Conservation (phyloP, 495 filamentous ascomycete species). For the Pyrenula aspistea region DNA sequence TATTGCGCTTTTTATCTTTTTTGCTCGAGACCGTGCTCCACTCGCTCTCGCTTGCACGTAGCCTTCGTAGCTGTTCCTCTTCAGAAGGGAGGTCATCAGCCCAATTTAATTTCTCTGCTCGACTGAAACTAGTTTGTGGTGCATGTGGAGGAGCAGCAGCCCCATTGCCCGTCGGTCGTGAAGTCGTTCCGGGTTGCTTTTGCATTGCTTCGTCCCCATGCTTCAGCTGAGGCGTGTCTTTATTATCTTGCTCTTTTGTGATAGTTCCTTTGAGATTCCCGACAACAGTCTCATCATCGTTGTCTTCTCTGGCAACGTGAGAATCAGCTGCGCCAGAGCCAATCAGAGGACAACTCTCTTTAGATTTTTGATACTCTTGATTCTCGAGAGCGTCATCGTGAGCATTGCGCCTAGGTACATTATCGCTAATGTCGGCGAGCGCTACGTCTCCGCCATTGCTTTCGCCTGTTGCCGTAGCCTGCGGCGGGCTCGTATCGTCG, state of each 20-base stretch:
- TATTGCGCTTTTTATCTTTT: constrained; percentile 39
- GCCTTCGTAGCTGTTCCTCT: constrained; percentile 71
- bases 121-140: background rate
- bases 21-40: constrained; percentile 74
- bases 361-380: background rate
- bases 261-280: background rate
- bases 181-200: constrained; percentile 8
- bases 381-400: background rate
- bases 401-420: background rate
- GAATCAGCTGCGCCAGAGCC: background rate
- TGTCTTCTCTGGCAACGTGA: background rate
- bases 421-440: background rate
- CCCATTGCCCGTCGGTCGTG: background rate
- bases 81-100: constrained; percentile 56
- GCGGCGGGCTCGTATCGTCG: constrained; percentile 33
- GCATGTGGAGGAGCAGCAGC: background rate
- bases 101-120: constrained; percentile 24
- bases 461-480: constrained; percentile 12
- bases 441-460: background rate
- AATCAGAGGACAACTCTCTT: background rate
- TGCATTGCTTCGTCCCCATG: too few species aligned
- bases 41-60: constrained; percentile 46
- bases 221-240: background rate
- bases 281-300: background rate
- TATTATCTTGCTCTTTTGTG: background rate